Base-by-base conservation (phyloP, 345 rosid genomes). In the Atalantia buxifolia region DNA sequence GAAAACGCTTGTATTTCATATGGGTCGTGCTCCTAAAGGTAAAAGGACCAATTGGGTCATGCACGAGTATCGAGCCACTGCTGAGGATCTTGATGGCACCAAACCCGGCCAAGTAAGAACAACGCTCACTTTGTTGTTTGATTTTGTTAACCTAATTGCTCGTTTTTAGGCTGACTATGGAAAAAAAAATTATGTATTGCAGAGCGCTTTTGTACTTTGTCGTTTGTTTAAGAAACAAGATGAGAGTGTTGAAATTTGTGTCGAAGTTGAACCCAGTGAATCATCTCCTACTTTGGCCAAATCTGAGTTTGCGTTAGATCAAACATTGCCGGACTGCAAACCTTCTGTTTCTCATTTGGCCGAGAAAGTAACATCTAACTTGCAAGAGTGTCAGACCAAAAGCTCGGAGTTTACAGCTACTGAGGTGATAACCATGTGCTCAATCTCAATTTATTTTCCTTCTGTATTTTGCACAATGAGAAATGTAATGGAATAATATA, bases 1-100 rank as follows among this genome's bases (percentile, higher is more conserved):
- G 95, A 94, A 92, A 78, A 91, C 99, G 56, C 88, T 96, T 18
- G 99, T 96, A 38, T 96, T 96, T 80, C 87, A 96, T 82, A 75
- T 62, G 0, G 99, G 99, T 18, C 92, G 98, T 21, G 98, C 98
- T 83, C 98, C 98, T 1, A 90, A 62, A 18, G 98, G 95, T 0
- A 57, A 74, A 14, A 79, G 99, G 71, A 95, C 99, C 62, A 78
- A 84, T 59, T 95, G 99, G 99, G 91, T 95, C 59, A 89, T 94
- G 90, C 99, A 95, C 30, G 99, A 95, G 87, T 93, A 93, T 79
- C 97, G 97, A 5, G 85, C 99, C 22, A 88, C 91, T 0, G 83
- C 85, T 40, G 74, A 86, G 4, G 97, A 94, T 53, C 90, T 93
- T 24, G 88, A 85, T 45, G 97, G 98, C 60, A 88, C 90, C 27